A percentile compares a stretch with the other conserved stretches of the same genome.
These are phyloP conservation scores for Coniochaeta pulveracea DNA, from an alignment of 2,329 filamentous ascomycete genomes.

Conservation along the genomic window DNA sequence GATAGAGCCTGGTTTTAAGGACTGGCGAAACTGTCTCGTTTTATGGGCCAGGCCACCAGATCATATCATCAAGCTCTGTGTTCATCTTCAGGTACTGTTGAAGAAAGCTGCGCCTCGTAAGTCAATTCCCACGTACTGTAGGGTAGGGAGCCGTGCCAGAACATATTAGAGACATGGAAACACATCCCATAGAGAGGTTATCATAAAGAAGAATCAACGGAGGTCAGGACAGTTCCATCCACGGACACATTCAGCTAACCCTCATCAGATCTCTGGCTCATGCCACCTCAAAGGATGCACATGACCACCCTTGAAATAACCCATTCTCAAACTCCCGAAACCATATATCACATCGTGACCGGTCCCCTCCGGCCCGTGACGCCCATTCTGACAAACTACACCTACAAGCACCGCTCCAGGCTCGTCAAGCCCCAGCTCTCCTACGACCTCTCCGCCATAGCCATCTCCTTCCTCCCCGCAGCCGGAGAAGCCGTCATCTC, in stretches of 20 bases:
- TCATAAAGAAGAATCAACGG: no score
- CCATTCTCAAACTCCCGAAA: conserved; percentile 61
- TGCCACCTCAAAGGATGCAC: conserved; percentile 69
- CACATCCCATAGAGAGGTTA: no score
- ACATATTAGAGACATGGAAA: no score
- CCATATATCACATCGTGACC: conserved; percentile 54
- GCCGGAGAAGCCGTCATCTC: conserved; percentile 42
- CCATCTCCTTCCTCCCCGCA: conserved; percentile 77
- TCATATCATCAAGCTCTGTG: conserved; percentile 56
- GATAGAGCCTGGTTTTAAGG: conserved; percentile 57
- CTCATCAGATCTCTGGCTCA: conserved; percentile 84
- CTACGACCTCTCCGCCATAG: conserved; percentile 76
- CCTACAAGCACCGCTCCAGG: conserved; percentile 55
- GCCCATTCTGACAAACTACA: conserved; percentile 52
- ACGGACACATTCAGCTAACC: no score
- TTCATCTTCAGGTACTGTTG: conserved; percentile 56
- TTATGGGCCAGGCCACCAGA: conserved; percentile 79
- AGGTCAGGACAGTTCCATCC: no score
- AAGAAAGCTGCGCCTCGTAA: conserved; percentile 56
- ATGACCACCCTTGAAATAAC: conserved; percentile 76
- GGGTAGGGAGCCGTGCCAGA: background rate
- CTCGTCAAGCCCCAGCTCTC: conserved; percentile 75
- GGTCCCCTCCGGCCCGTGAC: conserved; percentile 45
- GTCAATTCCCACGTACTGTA: conserved; percentile 17
- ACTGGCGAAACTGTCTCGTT: conserved; percentile 71